Evolutionary conservation across 768 basidiomycete genomes (phyloP).

Genomic region (Tulasnella sp.): DNA sequence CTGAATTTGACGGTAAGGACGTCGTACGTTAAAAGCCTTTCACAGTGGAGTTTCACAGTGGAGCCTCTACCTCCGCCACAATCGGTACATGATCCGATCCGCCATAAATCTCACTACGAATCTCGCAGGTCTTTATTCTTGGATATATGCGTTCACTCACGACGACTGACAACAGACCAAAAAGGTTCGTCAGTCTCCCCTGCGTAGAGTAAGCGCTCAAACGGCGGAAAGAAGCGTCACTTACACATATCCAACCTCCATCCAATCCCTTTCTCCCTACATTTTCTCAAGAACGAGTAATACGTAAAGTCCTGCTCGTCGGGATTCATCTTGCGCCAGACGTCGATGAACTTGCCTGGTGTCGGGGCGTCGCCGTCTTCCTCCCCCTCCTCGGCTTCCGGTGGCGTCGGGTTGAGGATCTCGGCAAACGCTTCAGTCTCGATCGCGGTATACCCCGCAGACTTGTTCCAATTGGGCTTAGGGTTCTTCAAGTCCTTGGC

Average conservation of each 20-base stretch:
- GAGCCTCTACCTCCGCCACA: slow-evolving; percentile 60
- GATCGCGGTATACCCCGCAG: slow-evolving; percentile 72
- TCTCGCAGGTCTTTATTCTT: slow-evolving; percentile 73
- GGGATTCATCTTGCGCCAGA: slow-evolving; percentile 71
- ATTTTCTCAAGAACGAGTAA: slow-evolving; percentile 76
- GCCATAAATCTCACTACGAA: slow-evolving; percentile 75
- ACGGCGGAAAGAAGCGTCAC: not conserved
- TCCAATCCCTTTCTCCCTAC: slow-evolving; percentile 68
- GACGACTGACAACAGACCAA: slow-evolving; percentile 46
- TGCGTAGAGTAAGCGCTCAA: not conserved
- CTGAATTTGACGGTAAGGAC: too few species aligned
- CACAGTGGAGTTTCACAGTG: not conserved
- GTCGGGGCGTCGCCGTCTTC: not conserved
- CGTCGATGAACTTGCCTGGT: slow-evolving; percentile 50
- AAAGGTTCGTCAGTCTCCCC: not conserved
- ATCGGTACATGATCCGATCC: slow-evolving; percentile 83
- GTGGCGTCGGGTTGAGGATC: slow-evolving; percentile 42
- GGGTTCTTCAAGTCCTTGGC: slow-evolving; percentile 62
- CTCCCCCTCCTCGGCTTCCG: slow-evolving; percentile 31
- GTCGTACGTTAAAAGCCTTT: too few species aligned
- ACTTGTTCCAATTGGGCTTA: slow-evolving; percentile 79
- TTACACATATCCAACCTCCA: slow-evolving; percentile 85
- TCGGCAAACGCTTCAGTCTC: slow-evolving; percentile 69
- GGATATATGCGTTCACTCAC: slow-evolving; percentile 60
- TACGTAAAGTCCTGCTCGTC: slow-evolving; percentile 70